Evolutionary conservation across 768 basidiomycete species (phyloP), one percentile per base, ranked within the genome.

Genomic region (Rhizopogon salebrosus): DNA sequence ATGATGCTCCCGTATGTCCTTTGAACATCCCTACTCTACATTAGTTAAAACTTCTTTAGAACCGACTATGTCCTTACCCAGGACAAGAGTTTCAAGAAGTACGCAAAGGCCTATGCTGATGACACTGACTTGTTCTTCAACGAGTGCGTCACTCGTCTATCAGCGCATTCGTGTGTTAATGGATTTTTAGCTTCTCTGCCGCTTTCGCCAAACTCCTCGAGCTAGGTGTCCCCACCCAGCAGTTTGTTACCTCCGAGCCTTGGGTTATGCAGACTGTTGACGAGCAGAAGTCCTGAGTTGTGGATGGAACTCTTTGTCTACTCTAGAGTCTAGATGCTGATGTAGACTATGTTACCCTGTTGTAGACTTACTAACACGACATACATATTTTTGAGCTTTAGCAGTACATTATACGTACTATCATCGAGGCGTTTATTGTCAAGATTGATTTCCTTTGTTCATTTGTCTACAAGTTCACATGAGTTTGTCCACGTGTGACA

Each of bases 11-110:
- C 93, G 86, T 92, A 68, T 52, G 87, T 81, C 39, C 31, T 43
- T 27, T 27, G 38, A 26, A 13, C 18, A 23, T 3, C 23, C 13
- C 6, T 4, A 10, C 11, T 31, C 10, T 4, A 18, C 18, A 18
- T 23, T 39, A 22, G 13, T 23, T 41, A 41, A 18, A 3, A 11
- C 1, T 26, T 22, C 6, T 37, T 8, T 52, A 89, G 86, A 34
- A 87, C 93, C 62, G 94, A 97, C 72, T 93, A 93, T 68, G 84
- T 89, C 50, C 78, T 98, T 52, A 77, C 80, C 56, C 84, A 87
- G 68, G 95, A 98, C 76, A 97, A 92, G 82, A 76, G 74, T 58
- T 98, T 98, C 83, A 90, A 87, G 76, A 91, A 92, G 71, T 83
- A 74, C 62, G 88, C 89, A 52, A 83, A 92, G 73, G 80, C 83